Conservation (phyloP, 441 rosid genomes). For the Mallotus japonicus region DNA sequence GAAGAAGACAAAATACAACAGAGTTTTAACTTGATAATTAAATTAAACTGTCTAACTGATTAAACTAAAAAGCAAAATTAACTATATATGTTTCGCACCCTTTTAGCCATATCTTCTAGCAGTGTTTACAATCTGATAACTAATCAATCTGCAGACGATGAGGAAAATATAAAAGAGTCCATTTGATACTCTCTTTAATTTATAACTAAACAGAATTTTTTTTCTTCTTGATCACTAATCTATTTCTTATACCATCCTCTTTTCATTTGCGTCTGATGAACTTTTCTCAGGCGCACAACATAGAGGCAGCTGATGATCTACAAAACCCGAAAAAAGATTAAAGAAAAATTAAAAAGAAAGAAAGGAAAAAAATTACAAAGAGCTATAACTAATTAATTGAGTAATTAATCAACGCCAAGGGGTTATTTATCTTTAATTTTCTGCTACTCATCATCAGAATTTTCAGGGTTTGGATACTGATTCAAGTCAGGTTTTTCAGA, state of each 20-base stretch:
- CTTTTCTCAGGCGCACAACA: conserved; percentile 10
- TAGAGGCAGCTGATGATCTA: too few species aligned
- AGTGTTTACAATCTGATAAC: too few species aligned
- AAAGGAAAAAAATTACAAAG: conserved; percentile 1
- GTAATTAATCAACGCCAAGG: not conserved
- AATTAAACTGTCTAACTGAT: not conserved
- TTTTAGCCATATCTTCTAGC: not conserved
- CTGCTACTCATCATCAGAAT: conserved; percentile 44
- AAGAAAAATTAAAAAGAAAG: not conserved
- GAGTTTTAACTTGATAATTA: not conserved
- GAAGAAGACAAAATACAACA: conserved; percentile 11
- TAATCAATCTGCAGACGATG: not conserved
- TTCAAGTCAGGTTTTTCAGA: conserved; percentile 70
- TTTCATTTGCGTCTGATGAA: not conserved
- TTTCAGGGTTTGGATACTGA: conserved; percentile 51
- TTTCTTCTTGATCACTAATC: not conserved
- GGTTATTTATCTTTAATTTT: not conserved
- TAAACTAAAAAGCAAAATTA: not conserved
- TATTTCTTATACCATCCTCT: not conserved
- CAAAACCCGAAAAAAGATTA: conserved; percentile 1
- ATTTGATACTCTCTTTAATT: not conserved
- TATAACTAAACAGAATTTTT: not conserved
- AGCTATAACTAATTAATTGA: conserved; percentile 1
- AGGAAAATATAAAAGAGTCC: not conserved
- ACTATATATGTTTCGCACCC: not conserved